These are phyloP conservation scores for Zoysia japonica DNA, from an alignment of 176 grass and related monocot species.

Conservation along the genomic window DNA sequence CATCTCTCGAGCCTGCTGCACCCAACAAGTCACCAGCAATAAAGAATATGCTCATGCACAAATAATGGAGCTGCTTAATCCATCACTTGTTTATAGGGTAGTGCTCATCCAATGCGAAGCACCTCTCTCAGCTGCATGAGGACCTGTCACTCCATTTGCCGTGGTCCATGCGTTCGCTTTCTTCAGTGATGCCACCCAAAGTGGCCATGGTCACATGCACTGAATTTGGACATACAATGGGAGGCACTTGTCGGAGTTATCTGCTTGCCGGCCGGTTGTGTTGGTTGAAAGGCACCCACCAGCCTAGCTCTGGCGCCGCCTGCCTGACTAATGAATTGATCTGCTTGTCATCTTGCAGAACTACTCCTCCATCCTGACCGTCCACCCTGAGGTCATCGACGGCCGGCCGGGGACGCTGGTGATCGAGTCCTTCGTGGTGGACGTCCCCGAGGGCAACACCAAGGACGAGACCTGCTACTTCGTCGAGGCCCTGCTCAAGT, in stretches of 20 bases:
- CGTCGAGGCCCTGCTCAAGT: conserved; percentile 84
- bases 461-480: conserved; percentile 94
- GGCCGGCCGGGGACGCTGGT: conserved; percentile 72
- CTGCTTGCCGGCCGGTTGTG: background rate
- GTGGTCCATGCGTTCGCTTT: conserved; percentile 45
- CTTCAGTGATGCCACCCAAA: conserved; percentile 31
- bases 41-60: conserved; percentile 20
- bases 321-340: conserved; percentile 32
- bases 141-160: conserved; percentile 33
- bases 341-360: conserved; percentile 57
- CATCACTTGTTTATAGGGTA: background rate
- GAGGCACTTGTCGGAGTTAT: conserved; percentile 11
- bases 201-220: conserved; percentile 38
- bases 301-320: background rate
- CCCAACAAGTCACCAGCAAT: background rate
- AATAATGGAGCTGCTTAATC: conserved; percentile 22
- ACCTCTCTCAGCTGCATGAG: conserved; percentile 27
- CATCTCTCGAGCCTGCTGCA: conserved; percentile 20
- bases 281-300: conserved; percentile 3
- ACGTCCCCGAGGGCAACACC: conserved; percentile 87
- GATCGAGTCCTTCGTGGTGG: conserved; percentile 88
- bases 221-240: conserved; percentile 26
- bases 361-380: conserved; percentile 87
- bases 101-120: conserved; percentile 17
- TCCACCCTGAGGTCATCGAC: conserved; percentile 89